phyloP scores from a whole-genome alignment of 257 asterid genomes.

The Solanum clarkiae region DNA sequence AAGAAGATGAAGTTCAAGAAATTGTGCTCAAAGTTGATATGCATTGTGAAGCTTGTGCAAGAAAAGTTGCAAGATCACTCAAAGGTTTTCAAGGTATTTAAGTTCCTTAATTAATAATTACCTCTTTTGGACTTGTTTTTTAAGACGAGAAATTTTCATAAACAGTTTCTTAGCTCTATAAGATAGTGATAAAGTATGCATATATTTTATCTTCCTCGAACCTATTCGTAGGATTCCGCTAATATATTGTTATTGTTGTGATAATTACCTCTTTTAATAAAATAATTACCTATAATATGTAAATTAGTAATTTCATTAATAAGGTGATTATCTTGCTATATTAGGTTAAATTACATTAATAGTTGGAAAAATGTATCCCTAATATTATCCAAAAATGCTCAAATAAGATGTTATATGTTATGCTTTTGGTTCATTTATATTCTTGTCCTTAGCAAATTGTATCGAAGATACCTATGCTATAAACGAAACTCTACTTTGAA shows the following conservation, averaged over 20 bases:
- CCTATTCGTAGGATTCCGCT: too few relatives aligned
- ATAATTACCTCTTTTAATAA: too few relatives aligned
- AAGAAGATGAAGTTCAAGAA: constrained; percentile 24
- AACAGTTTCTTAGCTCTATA: too few relatives aligned
- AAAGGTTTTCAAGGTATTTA: constrained; percentile 63
- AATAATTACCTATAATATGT: too few relatives aligned
- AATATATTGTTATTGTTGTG: too few relatives aligned
- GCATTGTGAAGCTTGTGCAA: constrained; percentile 94
- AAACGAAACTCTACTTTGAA: not conserved
- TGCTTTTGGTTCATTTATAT: not conserved
- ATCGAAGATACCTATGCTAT: not conserved
- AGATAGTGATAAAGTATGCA: too few relatives aligned
- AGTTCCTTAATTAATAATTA: not conserved
- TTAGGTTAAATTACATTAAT: not conserved
- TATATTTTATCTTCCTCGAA: too few relatives aligned
- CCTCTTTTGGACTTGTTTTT: not conserved
- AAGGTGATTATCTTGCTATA: too few relatives aligned
- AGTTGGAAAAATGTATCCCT: not conserved
- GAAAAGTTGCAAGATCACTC: constrained; percentile 69
- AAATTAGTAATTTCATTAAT: too few relatives aligned
- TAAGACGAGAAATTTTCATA: too few relatives aligned
- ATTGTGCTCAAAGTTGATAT: constrained; percentile 80
- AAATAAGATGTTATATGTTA: not conserved
- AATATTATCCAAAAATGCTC: not conserved
- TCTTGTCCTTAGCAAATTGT: not conserved